Base-by-base conservation (phyloP, 495 filamentous ascomycete species). In the Penicillium salamii region DNA sequence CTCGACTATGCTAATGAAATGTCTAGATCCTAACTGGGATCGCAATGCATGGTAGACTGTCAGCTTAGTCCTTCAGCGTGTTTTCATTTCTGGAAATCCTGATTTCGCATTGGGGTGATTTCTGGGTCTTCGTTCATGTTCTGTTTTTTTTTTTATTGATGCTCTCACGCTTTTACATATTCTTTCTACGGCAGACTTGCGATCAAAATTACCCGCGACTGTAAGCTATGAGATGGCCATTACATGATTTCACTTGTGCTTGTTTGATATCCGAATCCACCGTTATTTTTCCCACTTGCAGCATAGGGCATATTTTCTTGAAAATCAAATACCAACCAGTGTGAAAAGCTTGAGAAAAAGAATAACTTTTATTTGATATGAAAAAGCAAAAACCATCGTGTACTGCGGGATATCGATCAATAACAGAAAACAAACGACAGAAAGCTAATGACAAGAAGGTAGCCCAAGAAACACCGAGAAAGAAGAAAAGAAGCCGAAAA, bases 1-100 rank as follows among this genome's bases (percentile, higher is more conserved):
- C n/a, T n/a, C n/a, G n/a, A n/a, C n/a, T n/a, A n/a, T n/a, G n/a
- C n/a, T n/a, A n/a, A n/a, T n/a, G n/a, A n/a, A n/a, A n/a, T n/a
- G n/a, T 41, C 3, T 46, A 69, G 67, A 69, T 53, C 66, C 68
- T 46, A 66, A 58, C 28, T 62, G 62, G 61, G 63, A 71, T 48
- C 67, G 68, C 49, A 67, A 69, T 65, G 67, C 65, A 40, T 68
- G 62, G 64, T 69, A 65, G 46, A 9, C 38, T 42, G 15, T 48
- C 5, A 24, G 29, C 24, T 41, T 20, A 3, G 13, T 13, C 38
- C 24, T 36, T 24, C 8, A 48, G 46, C 46, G 57, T 61, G 50
- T 35, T 59, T 57, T n/a, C n/a, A n/a, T n/a, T n/a, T n/a, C n/a
- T n/a, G n/a, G n/a, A n/a, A n/a, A n/a, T n/a, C n/a, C n/a, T n/a